A percentile compares a stretch with the other conserved stretches of the same genome.
These are phyloP conservation scores for Penicillium olsonii DNA, from an alignment of 2,329 filamentous ascomycete genomes.

Conservation along the genomic window DNA sequence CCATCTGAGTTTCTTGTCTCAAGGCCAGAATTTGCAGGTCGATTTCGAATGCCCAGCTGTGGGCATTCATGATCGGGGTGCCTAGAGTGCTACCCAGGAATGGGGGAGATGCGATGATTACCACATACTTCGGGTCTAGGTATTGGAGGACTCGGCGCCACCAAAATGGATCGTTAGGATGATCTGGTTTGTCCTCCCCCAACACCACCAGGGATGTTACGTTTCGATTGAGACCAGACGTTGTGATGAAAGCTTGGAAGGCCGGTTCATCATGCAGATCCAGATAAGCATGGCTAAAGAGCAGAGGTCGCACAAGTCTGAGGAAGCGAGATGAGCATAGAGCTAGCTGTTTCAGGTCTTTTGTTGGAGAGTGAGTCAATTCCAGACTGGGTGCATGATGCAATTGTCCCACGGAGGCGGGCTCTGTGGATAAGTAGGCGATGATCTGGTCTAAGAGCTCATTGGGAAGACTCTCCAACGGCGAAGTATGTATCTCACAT, in stretches of 20 bases:
- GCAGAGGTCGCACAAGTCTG: slow-evolving; percentile 51
- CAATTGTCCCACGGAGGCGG: slow-evolving; percentile 53
- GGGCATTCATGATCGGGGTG: slow-evolving; percentile 57
- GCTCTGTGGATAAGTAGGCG: slow-evolving; percentile 52
- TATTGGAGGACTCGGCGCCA: slow-evolving; percentile 60
- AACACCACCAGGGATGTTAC: slow-evolving; percentile 53
- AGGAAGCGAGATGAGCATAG: slow-evolving; percentile 58
- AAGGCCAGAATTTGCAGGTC: slow-evolving; percentile 62
- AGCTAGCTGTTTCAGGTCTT: slow-evolving; percentile 59
- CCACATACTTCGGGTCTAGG: slow-evolving; percentile 57
- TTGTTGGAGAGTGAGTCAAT: slow-evolving; percentile 42
- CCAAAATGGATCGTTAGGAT: slow-evolving; percentile 41
- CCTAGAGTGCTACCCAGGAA: slow-evolving; percentile 64
- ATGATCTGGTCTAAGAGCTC: slow-evolving; percentile 64
- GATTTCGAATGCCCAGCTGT: slow-evolving; percentile 66
- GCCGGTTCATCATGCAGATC: slow-evolving; percentile 35
- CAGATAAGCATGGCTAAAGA: slow-evolving; percentile 59
- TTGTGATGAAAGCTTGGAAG: slow-evolving; percentile 43
- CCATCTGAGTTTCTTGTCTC: slow-evolving; percentile 21
- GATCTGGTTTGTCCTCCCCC: slow-evolving; percentile 44
- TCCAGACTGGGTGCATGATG: slow-evolving; percentile 52
- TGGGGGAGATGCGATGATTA: slow-evolving; percentile 62
- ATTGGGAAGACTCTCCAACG: slow-evolving; percentile 52
- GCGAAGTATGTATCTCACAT: slow-evolving; percentile 16
- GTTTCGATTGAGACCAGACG: slow-evolving; percentile 34